These are phyloP conservation scores for Apophysomyces elegans DNA, from an alignment of 371 early-diverging fungal species.

Conservation along the genomic window DNA sequence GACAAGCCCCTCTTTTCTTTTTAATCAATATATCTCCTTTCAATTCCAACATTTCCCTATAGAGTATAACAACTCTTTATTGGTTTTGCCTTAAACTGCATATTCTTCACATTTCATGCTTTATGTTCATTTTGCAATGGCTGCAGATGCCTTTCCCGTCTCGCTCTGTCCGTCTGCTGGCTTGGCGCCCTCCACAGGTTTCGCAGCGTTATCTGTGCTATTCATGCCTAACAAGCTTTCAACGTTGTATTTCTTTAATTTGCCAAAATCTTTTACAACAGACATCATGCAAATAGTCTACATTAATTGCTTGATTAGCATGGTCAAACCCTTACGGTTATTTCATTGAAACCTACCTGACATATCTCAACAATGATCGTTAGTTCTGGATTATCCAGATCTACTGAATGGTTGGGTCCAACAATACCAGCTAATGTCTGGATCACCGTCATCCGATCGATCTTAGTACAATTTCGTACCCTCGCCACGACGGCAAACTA, in stretches of 20 bases:
- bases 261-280: conserved; percentile 67
- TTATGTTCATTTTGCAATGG: not conserved
- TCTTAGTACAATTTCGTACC: conserved; percentile 64
- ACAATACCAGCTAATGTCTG: conserved; percentile 57
- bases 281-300: conserved; percentile 77
- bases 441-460: conserved; percentile 62
- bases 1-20: not conserved
- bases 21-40: conserved; percentile 2
- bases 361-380: conserved; percentile 73
- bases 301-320: not conserved
- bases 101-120: not conserved
- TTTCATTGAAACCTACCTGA: conserved; percentile 47
- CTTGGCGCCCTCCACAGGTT: not conserved
- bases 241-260: conserved; percentile 71
- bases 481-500: conserved; percentile 74
- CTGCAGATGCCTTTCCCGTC: not conserved
- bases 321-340: not conserved
- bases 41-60: conserved; percentile 9
- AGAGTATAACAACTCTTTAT: not conserved
- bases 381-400: conserved; percentile 64
- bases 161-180: not conserved
- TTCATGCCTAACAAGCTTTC: conserved; percentile 58
- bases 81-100: not conserved
- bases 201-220: conserved; percentile 14
- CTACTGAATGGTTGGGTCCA: conserved; percentile 63